Conservation (phyloP, 1,284 basidiomycete species). For the Xerocomus nothofagi region DNA sequence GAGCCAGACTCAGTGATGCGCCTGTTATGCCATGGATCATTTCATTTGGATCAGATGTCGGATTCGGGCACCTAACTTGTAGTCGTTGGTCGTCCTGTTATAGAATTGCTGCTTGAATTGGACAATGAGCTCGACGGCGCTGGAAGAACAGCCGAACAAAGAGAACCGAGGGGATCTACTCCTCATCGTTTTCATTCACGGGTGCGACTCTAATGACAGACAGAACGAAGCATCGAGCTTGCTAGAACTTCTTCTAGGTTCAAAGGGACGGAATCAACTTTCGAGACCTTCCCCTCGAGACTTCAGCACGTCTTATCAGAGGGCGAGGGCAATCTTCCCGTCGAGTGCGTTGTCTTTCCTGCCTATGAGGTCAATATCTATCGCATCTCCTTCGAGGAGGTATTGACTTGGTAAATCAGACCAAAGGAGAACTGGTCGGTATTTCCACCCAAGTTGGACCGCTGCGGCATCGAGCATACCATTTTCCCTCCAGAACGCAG, state of each 20-base stretch:
- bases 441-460: slow-evolving; percentile 3
- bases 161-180: slow-evolving; percentile 42
- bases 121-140: slow-evolving; percentile 11
- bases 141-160: slow-evolving; percentile 14
- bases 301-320: slow-evolving; percentile 75
- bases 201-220: slow-evolving; percentile 41
- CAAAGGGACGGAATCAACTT: slow-evolving; percentile 79
- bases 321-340: slow-evolving; percentile 50
- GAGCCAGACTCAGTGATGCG: slow-evolving; percentile 19
- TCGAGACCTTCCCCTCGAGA: slow-evolving; percentile 72
- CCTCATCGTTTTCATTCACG: slow-evolving; percentile 66
- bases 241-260: slow-evolving; percentile 43
- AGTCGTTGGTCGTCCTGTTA: slow-evolving; percentile 12
- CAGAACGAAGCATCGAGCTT: background rate
- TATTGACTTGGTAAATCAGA: slow-evolving; percentile 44
- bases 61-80: background rate
- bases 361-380: slow-evolving; percentile 72
- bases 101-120: too few relatives aligned
- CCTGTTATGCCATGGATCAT: background rate
- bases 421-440: slow-evolving; percentile 83
- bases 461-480: slow-evolving; percentile 5
- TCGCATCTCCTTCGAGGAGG: slow-evolving; percentile 3
- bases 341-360: slow-evolving; percentile 83
- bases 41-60: background rate
- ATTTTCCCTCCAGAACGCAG: slow-evolving; percentile 57